Conservation (phyloP, 306 rosid species). For the Leucaena leucocephala region DNA sequence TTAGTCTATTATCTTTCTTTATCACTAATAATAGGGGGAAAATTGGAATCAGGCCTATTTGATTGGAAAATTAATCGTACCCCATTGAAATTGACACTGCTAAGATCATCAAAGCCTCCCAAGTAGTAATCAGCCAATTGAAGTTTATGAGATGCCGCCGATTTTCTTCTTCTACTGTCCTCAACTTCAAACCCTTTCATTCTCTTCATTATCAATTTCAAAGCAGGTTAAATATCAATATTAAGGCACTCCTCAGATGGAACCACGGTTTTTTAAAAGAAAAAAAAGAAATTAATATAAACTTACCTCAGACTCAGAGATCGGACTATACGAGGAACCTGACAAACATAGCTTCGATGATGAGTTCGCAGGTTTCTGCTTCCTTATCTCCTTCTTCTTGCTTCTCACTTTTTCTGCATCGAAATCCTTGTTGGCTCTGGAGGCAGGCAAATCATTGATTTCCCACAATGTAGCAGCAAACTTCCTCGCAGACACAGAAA, state of each 20-base stretch:
- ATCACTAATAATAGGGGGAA: no score
- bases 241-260: background rate
- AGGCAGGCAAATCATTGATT: conserved; percentile 45
- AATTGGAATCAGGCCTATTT: background rate
- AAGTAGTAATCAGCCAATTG: conserved; percentile 36
- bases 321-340: conserved; percentile 52
- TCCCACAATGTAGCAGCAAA: conserved; percentile 69
- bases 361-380: conserved; percentile 13
- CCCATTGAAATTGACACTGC: conserved; percentile 50
- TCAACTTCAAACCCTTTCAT: conserved; percentile 39
- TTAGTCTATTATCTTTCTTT: background rate
- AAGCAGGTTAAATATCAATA: background rate
- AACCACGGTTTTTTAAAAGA: background rate
- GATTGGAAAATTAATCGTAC: conserved; percentile 34
- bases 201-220: conserved; percentile 34
- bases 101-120: conserved; percentile 43
- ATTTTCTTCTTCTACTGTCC: conserved; percentile 46
- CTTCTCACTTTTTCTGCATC: conserved; percentile 26
- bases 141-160: conserved; percentile 39
- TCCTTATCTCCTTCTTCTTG: conserved; percentile 15
- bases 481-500: conserved; percentile 53
- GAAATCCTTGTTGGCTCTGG: conserved; percentile 35
- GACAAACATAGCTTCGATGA: conserved; percentile 31
- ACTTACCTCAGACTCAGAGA: conserved; percentile 56
- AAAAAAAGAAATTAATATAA: background rate